A percentile compares a stretch with the other conserved stretches of the same genome.
Evolutionary conservation across 2,329 filamentous ascomycete species (phyloP).

Genomic region (Paraphoma chrysanthemicola): DNA sequence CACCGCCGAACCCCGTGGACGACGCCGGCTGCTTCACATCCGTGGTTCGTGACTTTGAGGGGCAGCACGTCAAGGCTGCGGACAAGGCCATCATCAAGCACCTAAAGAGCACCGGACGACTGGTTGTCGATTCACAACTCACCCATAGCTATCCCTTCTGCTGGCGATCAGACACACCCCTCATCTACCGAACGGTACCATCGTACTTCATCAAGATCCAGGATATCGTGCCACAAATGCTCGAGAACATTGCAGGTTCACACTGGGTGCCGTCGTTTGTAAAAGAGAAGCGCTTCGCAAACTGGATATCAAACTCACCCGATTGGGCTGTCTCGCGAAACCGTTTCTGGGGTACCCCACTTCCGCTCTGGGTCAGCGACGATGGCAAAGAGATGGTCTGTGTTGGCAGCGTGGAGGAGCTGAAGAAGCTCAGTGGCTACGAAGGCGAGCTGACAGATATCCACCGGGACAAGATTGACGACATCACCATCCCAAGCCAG

Average conservation of each 20-base stretch:
- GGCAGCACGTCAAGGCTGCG: constrained; percentile 88
- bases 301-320: constrained; percentile 88
- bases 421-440: constrained; percentile 86
- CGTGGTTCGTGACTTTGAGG: constrained; percentile 80
- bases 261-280: constrained; percentile 93
- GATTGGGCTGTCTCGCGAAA: constrained; percentile 97
- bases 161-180: constrained; percentile 90
- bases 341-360: constrained; percentile 93
- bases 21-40: constrained; percentile 80
- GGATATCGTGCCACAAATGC: constrained; percentile 82
- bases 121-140: constrained; percentile 86
- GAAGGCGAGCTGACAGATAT: constrained; percentile 83
- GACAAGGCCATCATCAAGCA: constrained; percentile 94
- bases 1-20: constrained; percentile 91
- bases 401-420: constrained; percentile 81
- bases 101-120: constrained; percentile 75
- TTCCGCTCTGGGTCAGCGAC: constrained; percentile 90
- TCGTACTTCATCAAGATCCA: constrained; percentile 95
- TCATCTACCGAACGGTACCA: constrained; percentile 91
- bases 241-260: constrained; percentile 86
- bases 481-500: constrained; percentile 92
- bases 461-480: constrained; percentile 90
- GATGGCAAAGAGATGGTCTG: constrained; percentile 88
- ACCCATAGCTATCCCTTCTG: constrained; percentile 94
- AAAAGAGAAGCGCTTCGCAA: constrained; percentile 88